phyloP scores from a whole-genome alignment of 2,329 filamentous ascomycete species.

The Trichoderma breve region DNA sequence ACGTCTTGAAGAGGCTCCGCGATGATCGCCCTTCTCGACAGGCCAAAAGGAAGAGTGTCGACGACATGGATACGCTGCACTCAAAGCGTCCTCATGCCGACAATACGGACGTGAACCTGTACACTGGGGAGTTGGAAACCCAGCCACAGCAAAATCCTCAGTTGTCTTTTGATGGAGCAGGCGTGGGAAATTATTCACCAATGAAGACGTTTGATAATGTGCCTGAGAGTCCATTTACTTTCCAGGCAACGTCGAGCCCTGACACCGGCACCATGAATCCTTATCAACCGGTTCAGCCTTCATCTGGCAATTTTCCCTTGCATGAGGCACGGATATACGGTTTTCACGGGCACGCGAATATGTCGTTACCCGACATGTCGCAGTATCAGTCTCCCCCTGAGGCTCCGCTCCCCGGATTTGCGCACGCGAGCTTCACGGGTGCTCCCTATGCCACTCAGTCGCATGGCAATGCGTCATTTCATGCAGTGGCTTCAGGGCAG shows the following conservation, averaged over 20 bases:
- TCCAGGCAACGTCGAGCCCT: conserved; percentile 28
- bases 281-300: conserved; percentile 26
- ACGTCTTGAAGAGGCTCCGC: conserved; percentile 74
- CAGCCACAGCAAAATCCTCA: not conserved
- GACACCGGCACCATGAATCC: conserved; percentile 22
- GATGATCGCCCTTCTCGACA: conserved; percentile 60
- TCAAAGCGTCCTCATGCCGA: not conserved
- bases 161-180: conserved; percentile 7
- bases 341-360: not conserved
- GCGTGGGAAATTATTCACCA: conserved; percentile 25
- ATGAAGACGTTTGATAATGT: conserved; percentile 27
- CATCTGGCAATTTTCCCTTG: not conserved
- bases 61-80: not conserved
- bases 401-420: not conserved
- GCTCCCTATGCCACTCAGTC: not conserved
- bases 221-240: conserved; percentile 25
- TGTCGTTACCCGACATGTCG: not conserved
- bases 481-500: not conserved
- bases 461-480: not conserved
- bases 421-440: not conserved
- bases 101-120: not conserved
- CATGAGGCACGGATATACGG: not conserved
- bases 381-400: not conserved
- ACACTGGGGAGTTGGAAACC: not conserved
- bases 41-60: conserved; percentile 28